These are phyloP conservation scores for Moesziomyces parantarcticus DNA, from an alignment of 1,284 basidiomycete species.

Conservation along the genomic window DNA sequence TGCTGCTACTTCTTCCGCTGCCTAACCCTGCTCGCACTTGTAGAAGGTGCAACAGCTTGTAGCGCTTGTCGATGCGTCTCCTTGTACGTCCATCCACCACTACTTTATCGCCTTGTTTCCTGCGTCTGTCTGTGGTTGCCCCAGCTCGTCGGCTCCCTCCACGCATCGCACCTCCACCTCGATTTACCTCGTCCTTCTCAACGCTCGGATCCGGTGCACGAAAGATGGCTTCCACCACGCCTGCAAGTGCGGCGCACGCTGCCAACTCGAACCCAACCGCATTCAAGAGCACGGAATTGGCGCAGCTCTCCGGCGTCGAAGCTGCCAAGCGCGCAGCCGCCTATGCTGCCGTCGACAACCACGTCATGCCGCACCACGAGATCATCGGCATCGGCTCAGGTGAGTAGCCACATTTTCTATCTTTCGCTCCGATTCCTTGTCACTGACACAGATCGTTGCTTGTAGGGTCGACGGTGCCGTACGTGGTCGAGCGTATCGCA, in stretches of 20 bases:
- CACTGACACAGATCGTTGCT: not conserved
- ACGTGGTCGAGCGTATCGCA: slow-evolving; percentile 93
- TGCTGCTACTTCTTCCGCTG: no score
- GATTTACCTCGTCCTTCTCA: slow-evolving; percentile 6
- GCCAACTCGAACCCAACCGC: slow-evolving; percentile 36
- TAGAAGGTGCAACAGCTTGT: not conserved
- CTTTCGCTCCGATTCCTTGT: not conserved
- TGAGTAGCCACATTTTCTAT: slow-evolving; percentile 7
- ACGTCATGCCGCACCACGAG: slow-evolving; percentile 84
- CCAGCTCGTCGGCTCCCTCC: not conserved
- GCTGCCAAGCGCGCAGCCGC: slow-evolving; percentile 88
- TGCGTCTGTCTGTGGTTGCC: not conserved
- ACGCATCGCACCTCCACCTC: not conserved
- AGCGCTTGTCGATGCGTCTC: not conserved
- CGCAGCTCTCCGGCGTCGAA: slow-evolving; percentile 55
- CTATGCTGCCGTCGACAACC: slow-evolving; percentile 91
- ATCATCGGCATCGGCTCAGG: slow-evolving; percentile 72
- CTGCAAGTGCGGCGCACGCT: slow-evolving; percentile 20
- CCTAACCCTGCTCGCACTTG: not conserved
- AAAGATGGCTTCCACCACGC: slow-evolving; percentile 25
- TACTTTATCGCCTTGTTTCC: not conserved
- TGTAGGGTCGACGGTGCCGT: slow-evolving; percentile 90
- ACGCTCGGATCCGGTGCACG: slow-evolving; percentile 5
- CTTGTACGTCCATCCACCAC: not conserved
- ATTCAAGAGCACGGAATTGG: slow-evolving; percentile 29